Base-by-base conservation (phyloP, 2,329 filamentous ascomycete genomes). In the Grosmannia clavigera region DNA sequence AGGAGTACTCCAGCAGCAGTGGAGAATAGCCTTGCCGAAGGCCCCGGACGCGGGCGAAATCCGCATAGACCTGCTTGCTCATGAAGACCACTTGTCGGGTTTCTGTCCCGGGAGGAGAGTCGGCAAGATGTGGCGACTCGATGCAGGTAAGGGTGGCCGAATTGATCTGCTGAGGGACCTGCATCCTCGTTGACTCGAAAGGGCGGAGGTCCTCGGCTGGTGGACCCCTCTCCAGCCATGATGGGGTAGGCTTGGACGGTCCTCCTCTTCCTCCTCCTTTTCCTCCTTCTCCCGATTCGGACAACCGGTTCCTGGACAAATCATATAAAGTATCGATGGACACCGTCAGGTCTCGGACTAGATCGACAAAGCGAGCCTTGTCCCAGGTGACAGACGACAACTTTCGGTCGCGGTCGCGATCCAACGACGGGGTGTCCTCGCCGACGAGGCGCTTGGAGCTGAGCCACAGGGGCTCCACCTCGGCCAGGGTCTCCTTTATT, bases 271-370 rank as follows among this genome's bases (percentile, higher is more conserved):
- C 55, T 2, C 72, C 68, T 29, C 46, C 59, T n/a, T 31, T 10
- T 12, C 35, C 58, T 33, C 46, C 29, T 35, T 22, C 51, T 10
- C 14, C 25, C 19, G 53, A 54, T 2, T 71, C 68, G 12, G 71
- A 66, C 3, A 79, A 77, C 25, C 87, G 77, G 16, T 86, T 86
- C 57, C 84, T 76, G 0, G 87, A 90, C 16, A 92, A 76, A 67
- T 91, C 87, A 69, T 88, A 91, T 1, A 92, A 78, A 0, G 86
- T 90, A 71, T 92, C 88, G 69, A 92, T 90, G 2, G 86, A 90
- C 6, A 83, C 82, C 19, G 87, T 91, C 64, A 92, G 75, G 67
- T 92, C 87, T 63, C 81, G 80, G 48, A 91, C 81, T 16, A 92
- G 75, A 66, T 90, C 87, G 66, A 88, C 83, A 66, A 92, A 91